A percentile compares a stretch with the other conserved stretches of the same genome.
phyloP scores from a whole-genome alignment of 1,284 basidiomycete species.

The Irpex sp. region DNA sequence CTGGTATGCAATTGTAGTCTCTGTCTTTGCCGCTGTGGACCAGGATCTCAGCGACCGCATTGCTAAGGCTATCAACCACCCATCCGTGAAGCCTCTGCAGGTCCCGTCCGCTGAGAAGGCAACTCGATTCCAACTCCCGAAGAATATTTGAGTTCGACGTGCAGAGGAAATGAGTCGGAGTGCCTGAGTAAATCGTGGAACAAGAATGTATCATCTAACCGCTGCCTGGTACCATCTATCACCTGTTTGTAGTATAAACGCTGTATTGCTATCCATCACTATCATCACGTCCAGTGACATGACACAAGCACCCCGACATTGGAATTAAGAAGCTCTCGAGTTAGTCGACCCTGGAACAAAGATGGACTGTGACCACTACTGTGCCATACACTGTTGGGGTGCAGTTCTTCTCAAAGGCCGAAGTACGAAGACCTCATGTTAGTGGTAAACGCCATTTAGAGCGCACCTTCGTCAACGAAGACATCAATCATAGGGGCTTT shows the following conservation, averaged over 20 bases:
- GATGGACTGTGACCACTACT: neutral
- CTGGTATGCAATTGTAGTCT: constrained; percentile 41
- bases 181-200: neutral
- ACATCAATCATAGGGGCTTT: constrained; percentile 36
- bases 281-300: neutral
- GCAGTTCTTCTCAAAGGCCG: neutral
- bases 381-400: neutral
- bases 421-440: neutral
- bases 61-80: constrained; percentile 65
- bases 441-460: constrained; percentile 22
- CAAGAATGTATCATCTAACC: neutral
- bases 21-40: constrained; percentile 78
- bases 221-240: neutral
- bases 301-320: neutral
- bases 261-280: neutral
- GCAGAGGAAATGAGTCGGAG: no score
- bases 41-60: constrained; percentile 71
- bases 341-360: neutral
- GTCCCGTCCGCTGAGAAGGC: constrained; percentile 63
- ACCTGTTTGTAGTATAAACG: neutral
- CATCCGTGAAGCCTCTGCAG: constrained; percentile 54
- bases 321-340: neutral
- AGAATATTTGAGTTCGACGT: neutral
- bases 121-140: constrained; percentile 40
- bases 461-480: constrained; percentile 56